Evolutionary conservation across 805 yeast genomes (phyloP).

Genomic region (Trichomonascus vanleenenianus): DNA sequence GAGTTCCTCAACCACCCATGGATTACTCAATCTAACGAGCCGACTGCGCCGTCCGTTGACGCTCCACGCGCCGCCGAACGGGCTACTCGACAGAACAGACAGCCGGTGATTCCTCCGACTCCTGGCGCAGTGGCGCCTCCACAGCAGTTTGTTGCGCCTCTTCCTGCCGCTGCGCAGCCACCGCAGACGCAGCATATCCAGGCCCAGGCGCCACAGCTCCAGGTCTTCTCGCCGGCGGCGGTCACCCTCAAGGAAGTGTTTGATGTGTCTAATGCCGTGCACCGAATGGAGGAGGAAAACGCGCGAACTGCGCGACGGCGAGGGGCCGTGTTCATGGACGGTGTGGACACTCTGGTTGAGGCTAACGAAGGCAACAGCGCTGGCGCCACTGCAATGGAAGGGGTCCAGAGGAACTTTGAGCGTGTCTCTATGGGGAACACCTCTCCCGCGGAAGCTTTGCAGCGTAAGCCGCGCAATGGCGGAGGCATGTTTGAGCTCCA

Average conservation of each 20-base stretch:
- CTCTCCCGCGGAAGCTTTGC: conserved; percentile 1
- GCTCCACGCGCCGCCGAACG: conserved; percentile 15
- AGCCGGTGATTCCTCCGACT: conserved; percentile 11
- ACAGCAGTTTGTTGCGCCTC: not conserved
- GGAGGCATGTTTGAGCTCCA: conserved; percentile 44
- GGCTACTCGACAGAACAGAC: conserved; percentile 10
- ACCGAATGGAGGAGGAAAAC: conserved; percentile 64
- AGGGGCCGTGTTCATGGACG: conserved; percentile 16
- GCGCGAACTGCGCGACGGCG: conserved; percentile 26
- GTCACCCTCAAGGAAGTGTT: conserved; percentile 79
- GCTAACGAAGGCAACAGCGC: conserved; percentile 27
- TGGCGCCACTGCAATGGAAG: conserved; percentile 9
- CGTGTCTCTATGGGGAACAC: conserved; percentile 10
- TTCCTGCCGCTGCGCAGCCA: not conserved
- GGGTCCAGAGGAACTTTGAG: conserved; percentile 15
- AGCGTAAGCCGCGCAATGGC: conserved; percentile 4
- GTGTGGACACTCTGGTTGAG: conserved; percentile 27
- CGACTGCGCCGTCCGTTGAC: conserved; percentile 17
- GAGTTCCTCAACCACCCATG: conserved; percentile 72
- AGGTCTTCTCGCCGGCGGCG: conserved; percentile 44
- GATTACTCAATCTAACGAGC: conserved; percentile 37
- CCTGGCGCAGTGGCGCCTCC: conserved; percentile 5
- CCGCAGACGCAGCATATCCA: not conserved
- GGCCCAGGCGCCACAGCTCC: conserved; percentile 3
- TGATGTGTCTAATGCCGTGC: conserved; percentile 79